Conservation (phyloP, 805 yeast species). For the Kluyveromyces siamensis region DNA sequence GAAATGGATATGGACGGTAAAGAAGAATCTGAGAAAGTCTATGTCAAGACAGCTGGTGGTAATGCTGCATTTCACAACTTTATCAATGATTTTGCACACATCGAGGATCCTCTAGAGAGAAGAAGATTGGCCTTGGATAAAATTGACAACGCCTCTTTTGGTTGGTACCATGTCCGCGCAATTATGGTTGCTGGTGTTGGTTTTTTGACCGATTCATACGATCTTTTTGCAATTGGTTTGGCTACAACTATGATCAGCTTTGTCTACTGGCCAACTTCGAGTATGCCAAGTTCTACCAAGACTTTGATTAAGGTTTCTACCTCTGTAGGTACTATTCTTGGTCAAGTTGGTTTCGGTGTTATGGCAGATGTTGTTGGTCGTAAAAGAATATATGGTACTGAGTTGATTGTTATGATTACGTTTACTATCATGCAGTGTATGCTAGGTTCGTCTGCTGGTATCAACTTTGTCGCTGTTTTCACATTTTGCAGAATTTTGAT, state of each 20-base stretch:
- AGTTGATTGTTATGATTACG: constrained; percentile 72
- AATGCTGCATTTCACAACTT: constrained; percentile 81
- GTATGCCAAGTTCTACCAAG: constrained; percentile 59
- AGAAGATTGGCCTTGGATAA: constrained; percentile 78
- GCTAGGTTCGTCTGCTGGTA: constrained; percentile 61
- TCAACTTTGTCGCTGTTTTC: constrained; percentile 65
- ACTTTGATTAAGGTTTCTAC: constrained; percentile 82
- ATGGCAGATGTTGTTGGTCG: constrained; percentile 78
- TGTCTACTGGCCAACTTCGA: constrained; percentile 54
- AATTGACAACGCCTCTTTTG: constrained; percentile 69
- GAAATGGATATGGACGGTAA: constrained; percentile 8
- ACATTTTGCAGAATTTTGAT: constrained; percentile 72
- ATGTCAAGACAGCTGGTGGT: constrained; percentile 53
- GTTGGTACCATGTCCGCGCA: constrained; percentile 78
- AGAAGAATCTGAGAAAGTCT: constrained; percentile 19
- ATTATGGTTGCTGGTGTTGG: constrained; percentile 88
- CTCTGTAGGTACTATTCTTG: constrained; percentile 89
- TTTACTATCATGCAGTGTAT: constrained; percentile 75
- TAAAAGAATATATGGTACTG: constrained; percentile 80
- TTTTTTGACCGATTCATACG: constrained; percentile 87
- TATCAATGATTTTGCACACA: constrained; percentile 68
- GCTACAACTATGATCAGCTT: constrained; percentile 71
- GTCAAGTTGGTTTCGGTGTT: constrained; percentile 79
- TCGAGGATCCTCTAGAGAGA: constrained; percentile 80
- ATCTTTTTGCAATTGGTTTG: constrained; percentile 82